Conservation (phyloP, 1,284 basidiomycete genomes). For the Trametes hirsuta region DNA sequence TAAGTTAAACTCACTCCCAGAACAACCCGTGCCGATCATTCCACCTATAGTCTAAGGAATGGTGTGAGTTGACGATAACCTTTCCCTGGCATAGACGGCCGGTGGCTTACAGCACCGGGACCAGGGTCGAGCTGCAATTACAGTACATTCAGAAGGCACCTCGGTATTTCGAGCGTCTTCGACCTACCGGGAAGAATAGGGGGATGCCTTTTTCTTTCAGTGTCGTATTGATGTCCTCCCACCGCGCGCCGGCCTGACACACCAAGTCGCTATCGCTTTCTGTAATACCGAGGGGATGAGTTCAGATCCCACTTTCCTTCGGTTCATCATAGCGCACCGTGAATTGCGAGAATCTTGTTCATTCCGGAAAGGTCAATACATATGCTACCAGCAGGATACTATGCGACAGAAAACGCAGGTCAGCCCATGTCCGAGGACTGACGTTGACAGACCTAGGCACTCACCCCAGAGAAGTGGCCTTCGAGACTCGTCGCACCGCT, state of each 20-base stretch:
- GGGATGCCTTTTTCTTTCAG: slow-evolving; percentile 72
- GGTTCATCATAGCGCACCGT: slow-evolving; percentile 50
- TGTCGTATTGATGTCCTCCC: slow-evolving; percentile 86
- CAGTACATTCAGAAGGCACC: neutral
- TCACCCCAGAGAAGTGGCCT: slow-evolving; percentile 63
- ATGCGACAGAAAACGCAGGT: neutral
- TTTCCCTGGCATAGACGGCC: neutral
- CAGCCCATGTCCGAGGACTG: neutral
- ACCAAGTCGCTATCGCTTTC: slow-evolving; percentile 72
- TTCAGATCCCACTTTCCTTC: neutral
- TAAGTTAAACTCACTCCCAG: slow-evolving; percentile 40
- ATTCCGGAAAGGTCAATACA: slow-evolving; percentile 85
- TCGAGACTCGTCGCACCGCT: slow-evolving; percentile 65
- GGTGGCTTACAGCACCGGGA: slow-evolving; percentile 49
- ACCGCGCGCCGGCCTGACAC: slow-evolving; percentile 82
- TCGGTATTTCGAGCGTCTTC: neutral
- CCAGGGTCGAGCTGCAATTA: slow-evolving; percentile 52
- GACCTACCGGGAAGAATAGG: slow-evolving; percentile 70
- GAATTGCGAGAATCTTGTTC: slow-evolving; percentile 80
- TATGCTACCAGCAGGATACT: slow-evolving; percentile 71
- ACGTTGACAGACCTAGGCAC: slow-evolving; percentile 23
- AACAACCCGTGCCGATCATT: slow-evolving; percentile 60
- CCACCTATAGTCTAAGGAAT: slow-evolving; percentile 52
- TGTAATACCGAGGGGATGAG: slow-evolving; percentile 24
- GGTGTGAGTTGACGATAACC: neutral